A percentile compares a stretch with the other conserved stretches of the same genome.
phyloP scores from a whole-genome alignment of 495 filamentous ascomycete species.

The Poronia punctata region DNA sequence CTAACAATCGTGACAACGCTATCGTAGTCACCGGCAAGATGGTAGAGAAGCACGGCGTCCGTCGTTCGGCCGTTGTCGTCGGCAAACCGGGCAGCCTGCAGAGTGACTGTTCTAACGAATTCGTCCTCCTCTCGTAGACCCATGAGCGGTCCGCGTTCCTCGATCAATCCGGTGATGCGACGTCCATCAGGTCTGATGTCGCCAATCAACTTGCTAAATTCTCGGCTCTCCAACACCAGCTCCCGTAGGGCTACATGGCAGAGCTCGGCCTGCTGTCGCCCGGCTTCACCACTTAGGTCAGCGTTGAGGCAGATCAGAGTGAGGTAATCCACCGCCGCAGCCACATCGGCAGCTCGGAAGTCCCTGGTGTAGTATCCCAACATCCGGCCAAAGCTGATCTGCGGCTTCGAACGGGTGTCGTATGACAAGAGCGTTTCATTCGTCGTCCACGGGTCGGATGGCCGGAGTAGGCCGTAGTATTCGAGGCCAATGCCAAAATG shows the following conservation, averaged over 20 bases:
- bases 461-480: constrained; percentile 86
- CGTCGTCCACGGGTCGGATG: constrained; percentile 62
- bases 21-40: constrained; percentile 91
- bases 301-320: constrained; percentile 86
- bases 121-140: constrained; percentile 69
- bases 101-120: constrained; percentile 78
- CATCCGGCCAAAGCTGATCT: constrained; percentile 91
- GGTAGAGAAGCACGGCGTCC: constrained; percentile 89
- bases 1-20: constrained; percentile 83
- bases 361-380: constrained; percentile 91
- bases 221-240: constrained; percentile 85
- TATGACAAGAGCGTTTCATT: constrained; percentile 65
- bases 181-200: constrained; percentile 79
- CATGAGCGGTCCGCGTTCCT: constrained; percentile 81
- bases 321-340: constrained; percentile 89
- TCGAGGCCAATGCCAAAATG: constrained; percentile 88
- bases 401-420: constrained; percentile 66
- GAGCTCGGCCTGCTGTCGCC: constrained; percentile 68
- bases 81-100: constrained; percentile 82
- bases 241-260: constrained; percentile 95
- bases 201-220: constrained; percentile 88
- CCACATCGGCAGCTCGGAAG: constrained; percentile 82
- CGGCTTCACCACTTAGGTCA: constrained; percentile 66
- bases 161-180: constrained; percentile 77
- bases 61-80: constrained; percentile 89